phyloP scores from a whole-genome alignment of 805 yeast species.

The Candida sonorensis region DNA sequence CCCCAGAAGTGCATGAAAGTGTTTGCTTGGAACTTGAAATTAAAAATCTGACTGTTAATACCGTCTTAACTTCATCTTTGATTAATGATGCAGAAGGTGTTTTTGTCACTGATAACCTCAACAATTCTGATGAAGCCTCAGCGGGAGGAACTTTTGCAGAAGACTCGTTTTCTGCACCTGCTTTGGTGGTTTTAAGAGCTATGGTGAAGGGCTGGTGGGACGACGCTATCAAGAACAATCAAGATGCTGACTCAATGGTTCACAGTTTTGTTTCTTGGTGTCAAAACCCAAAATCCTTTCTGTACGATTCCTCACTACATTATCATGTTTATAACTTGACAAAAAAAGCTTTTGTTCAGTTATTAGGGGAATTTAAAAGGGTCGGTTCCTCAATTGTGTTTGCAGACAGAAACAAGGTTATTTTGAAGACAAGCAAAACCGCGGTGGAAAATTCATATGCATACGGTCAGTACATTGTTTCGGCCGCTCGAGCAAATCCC shows the following conservation, averaged over 20 bases:
- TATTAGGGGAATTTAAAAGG: slow-evolving; percentile 69
- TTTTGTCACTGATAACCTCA: slow-evolving; percentile 48
- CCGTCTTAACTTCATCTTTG: slow-evolving; percentile 76
- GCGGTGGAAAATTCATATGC: slow-evolving; percentile 87
- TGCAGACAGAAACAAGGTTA: slow-evolving; percentile 70
- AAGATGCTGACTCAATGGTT: slow-evolving; percentile 76
- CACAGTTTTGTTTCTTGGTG: slow-evolving; percentile 84
- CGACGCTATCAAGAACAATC: slow-evolving; percentile 60
- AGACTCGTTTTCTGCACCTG: slow-evolving; percentile 75
- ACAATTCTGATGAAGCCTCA: slow-evolving; percentile 10
- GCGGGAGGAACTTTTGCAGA: slow-evolving; percentile 49
- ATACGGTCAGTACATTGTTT: slow-evolving; percentile 75
- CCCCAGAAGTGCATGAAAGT: slow-evolving; percentile 72
- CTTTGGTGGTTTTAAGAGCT: slow-evolving; percentile 60
- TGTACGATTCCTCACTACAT: slow-evolving; percentile 74
- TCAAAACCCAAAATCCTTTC: slow-evolving; percentile 59
- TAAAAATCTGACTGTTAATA: slow-evolving; percentile 76
- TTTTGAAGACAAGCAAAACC: slow-evolving; percentile 67
- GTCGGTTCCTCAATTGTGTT: slow-evolving; percentile 75
- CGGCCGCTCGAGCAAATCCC: slow-evolving; percentile 73
- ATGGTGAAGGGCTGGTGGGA: slow-evolving; percentile 94
- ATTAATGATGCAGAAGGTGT: slow-evolving; percentile 87
- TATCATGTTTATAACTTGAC: slow-evolving; percentile 86
- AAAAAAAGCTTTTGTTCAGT: slow-evolving; percentile 72
- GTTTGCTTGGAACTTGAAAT: slow-evolving; percentile 75